These are phyloP conservation scores for Psilocybe cyanescens DNA, from an alignment of 768 basidiomycete genomes.

Conservation along the genomic window DNA sequence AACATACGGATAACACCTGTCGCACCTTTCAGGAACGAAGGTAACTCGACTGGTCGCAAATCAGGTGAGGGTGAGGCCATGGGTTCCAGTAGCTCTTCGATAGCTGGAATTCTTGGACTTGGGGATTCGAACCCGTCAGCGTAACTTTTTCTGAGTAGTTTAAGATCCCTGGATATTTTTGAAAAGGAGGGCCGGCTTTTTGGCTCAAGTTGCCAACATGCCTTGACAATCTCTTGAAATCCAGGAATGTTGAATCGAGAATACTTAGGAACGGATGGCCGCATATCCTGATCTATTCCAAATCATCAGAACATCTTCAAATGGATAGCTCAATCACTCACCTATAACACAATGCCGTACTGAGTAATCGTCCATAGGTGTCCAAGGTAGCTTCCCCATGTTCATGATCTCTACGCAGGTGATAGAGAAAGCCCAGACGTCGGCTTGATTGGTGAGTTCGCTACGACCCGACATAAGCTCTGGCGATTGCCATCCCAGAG, in stretches of 20 bases:
- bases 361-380: conserved; percentile 49
- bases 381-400: conserved; percentile 68
- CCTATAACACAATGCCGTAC: conserved; percentile 57
- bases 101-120: conserved; percentile 18
- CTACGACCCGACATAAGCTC: conserved; percentile 60
- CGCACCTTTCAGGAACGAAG: conserved; percentile 21
- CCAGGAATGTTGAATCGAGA: conserved; percentile 39
- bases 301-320: conserved; percentile 18
- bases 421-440: conserved; percentile 75
- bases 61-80: conserved; percentile 33
- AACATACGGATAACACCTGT: conserved; percentile 20
- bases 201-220: conserved; percentile 64
- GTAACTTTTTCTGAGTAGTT: conserved; percentile 44
- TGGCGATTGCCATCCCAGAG: conserved; percentile 73
- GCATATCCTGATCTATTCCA: conserved; percentile 49
- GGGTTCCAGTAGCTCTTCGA: conserved; percentile 22
- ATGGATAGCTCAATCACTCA: conserved; percentile 20
- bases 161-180: conserved; percentile 50
- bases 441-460: conserved; percentile 55
- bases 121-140: conserved; percentile 34
- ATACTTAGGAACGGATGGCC: conserved; percentile 53
- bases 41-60: conserved; percentile 30
- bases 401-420: conserved; percentile 69
- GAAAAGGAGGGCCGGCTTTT: conserved; percentile 55
- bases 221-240: conserved; percentile 48